Evolutionary conservation across 176 grass and related monocot genomes (phyloP), one percentile per base, ranked within the genome.

Genomic region (Juncus effusus): DNA sequence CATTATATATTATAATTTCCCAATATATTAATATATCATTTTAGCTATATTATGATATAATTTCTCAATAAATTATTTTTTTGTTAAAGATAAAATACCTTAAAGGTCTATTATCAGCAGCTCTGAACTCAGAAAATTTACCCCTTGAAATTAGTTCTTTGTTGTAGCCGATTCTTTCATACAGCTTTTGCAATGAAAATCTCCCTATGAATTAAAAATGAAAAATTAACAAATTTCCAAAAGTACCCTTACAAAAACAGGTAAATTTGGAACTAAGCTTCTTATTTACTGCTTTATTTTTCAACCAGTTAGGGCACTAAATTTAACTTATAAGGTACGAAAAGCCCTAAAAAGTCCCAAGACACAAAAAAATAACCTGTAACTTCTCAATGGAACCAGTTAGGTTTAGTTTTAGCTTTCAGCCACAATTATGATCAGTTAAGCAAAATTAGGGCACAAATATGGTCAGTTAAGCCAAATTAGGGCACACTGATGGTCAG

Each of bases 71-170:
- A 54, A 12, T 13, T 36, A 36, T 28, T 0, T 35, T 52, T 13
- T 36, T 69, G 1, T 7, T 60, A 16, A 51, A 69, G 28, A 69
- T 35, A 41, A 42, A 54, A 75, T 75, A 99, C 88, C 83, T 99
- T 51, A 93, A 76, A 75, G 83, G 88, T 52, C 85, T 80, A 49
- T 99, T 74, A 52, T 90, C 88, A 87, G 88, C 78, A 80, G 73
- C 76, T 82, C 75, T 80, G 81, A 99, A 77, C 68, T 99, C 85
- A 42, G 94, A 85, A 74, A 78, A 99, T 80, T 61, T 83, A 61
- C 94, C 94, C 65, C 77, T 93, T 42, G 94, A 99, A 47, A 99
- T 3, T 77, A 93, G 85, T 71, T 87, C 94, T 80, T 99, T 99
- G 67, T 93, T 93, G 57, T 84, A 89, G 60, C 80, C 94, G 74